Base-by-base conservation (phyloP, 192 early-diverging fungal genomes). In the Coemansia reversa region DNA sequence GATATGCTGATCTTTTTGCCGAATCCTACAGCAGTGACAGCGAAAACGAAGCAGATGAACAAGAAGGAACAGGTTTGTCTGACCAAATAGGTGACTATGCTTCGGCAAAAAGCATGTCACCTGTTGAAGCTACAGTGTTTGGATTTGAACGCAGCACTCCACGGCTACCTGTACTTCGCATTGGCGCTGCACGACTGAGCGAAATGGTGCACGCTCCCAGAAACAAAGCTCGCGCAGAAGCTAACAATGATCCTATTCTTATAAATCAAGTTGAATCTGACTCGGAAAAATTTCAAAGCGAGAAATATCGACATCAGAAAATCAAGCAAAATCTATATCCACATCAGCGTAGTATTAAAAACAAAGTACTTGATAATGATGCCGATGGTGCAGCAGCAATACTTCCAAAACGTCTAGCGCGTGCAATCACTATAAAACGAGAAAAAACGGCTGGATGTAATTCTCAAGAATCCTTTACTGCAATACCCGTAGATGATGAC, bases 111-210 rank as follows among this genome's bases (percentile, higher is more conserved):
- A 42, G 54, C 14, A 18, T 39, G 24, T 60, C 69, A 22, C 58
- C 63, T 0, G 12, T 57, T 4, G 58, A 65, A 14, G 69, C 70
- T 7, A 59, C 42, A 3, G 65, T 74, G 4, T 57, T 74, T 28
- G 47, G 39, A n/a, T 74, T 67, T 52, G 62, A 69, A 23, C 62
- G 35, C 39, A 51, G 65, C 28, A 49, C 67, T 2, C 62, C 66
- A 7, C 28, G 54, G 16, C 48, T 60, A 33, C 62, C 66, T 0
- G 74, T 65, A 2, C 23, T 70, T 5, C 58, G 64, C 12, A 60
- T 70, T 0, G 74, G 74, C 9, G 74, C 74, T 19, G 74, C 74
- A 12, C 58, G 74, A 11, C 50, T 76, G 20, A 70, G 74, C 74
- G 60, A 69, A 12, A 76, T 76, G 74, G 60, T 70, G 33, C 63